Conservation (phyloP, 345 rosid species). For the Cardamine resedifolia region DNA sequence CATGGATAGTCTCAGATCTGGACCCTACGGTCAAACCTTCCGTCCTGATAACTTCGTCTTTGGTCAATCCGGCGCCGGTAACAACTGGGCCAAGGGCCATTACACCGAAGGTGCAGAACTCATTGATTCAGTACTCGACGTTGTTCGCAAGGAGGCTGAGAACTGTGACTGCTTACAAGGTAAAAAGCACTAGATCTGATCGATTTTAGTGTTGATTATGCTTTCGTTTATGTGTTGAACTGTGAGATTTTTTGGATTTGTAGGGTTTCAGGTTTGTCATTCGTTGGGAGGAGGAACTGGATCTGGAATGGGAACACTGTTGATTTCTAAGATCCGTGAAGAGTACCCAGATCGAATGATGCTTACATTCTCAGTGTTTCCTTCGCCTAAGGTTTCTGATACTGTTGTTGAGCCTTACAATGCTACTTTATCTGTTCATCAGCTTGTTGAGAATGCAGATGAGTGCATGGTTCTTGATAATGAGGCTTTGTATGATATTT, state of each 20-base stretch:
- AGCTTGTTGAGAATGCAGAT: conserved; percentile 38
- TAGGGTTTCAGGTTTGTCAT: conserved; percentile 37
- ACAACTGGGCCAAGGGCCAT: conserved; percentile 30
- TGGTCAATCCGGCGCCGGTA: conserved; percentile 33
- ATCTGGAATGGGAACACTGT: conserved; percentile 36
- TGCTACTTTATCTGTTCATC: conserved; percentile 36
- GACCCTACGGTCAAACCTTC: conserved; percentile 33
- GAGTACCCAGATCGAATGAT: conserved; percentile 39
- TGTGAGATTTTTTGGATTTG: background rate
- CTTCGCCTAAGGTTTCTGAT: conserved; percentile 53
- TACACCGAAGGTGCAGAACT: conserved; percentile 35
- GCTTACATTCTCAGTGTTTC: conserved; percentile 41
- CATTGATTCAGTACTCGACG: conserved; percentile 30
- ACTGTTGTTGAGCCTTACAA: conserved; percentile 39
- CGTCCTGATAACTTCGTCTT: conserved; percentile 36
- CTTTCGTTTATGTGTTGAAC: background rate
- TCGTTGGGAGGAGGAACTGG: conserved; percentile 37
- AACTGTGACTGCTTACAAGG: conserved; percentile 35
- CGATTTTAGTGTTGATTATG: background rate
- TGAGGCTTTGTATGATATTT: conserved; percentile 38
- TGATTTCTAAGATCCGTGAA: conserved; percentile 38
- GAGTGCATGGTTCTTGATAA: conserved; percentile 40
- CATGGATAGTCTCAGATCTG: conserved; percentile 38
- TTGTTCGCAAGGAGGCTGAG: conserved; percentile 35
- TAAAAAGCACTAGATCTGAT: background rate